Evolutionary conservation across 2,329 filamentous ascomycete species (phyloP), one percentile per base, ranked within the genome.

Genomic region (Drechslerella dactyloides): DNA sequence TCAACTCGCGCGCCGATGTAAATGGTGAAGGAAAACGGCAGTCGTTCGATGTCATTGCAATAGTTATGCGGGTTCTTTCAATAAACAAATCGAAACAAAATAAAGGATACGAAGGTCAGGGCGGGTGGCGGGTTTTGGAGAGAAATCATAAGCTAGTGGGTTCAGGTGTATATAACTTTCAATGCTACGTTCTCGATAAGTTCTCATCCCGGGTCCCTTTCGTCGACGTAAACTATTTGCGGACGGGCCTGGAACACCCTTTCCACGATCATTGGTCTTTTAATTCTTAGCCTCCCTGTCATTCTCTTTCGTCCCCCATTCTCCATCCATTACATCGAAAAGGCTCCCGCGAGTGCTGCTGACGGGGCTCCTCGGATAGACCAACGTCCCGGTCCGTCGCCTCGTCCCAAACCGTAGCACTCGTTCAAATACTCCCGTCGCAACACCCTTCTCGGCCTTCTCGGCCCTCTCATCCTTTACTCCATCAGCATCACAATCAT

Each of bases 81-180:
- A 40, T 30, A 21, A 60, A 52, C 7, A 30, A 52, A 40, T 58
- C 27, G 7, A 44, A 59, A 33, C 33, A 54, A 30, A 42, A 5
- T 27, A 48, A 37, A 30, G 17, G 23, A 42, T 4, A 4, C n/a
- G 5, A 42, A 42, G 37, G 27, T 37, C 17, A 19, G 6, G 57
- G 48, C 27, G 27, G 8, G 27, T 33, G 44, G 37, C 37, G 21
- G 27, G 33, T 11, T n/a, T 57, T 59, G 42, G 44, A 63, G 55
- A 21, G n/a, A 42, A 17, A 13, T 42, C 37, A 42, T 33, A 51
- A 19, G n/a, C 42, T 52, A 53, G 57, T 37, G 27, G 57, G 64
- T 27, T 63, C 48, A 23, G 55, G 53, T 58, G 66, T 70, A 63
- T 54, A 70, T 70, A 64, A 63, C 54, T 50, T 23, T 19, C 44